These are phyloP conservation scores for Neurospora sp. DNA, from an alignment of 495 filamentous ascomycete species.

Conservation along the genomic window DNA sequence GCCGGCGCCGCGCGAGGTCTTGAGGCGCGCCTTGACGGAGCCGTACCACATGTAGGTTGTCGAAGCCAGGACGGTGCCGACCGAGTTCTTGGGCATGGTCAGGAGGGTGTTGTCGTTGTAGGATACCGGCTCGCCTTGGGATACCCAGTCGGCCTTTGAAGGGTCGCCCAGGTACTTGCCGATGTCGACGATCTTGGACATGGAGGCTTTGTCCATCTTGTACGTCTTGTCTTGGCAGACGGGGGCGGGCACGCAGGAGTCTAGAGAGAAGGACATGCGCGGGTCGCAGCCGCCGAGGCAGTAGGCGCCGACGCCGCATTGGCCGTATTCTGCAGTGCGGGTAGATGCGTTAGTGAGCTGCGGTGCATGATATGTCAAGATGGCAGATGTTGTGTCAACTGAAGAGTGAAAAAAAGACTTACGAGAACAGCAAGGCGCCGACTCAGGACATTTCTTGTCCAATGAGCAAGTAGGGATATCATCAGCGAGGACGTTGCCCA, in stretches of 20 bases:
- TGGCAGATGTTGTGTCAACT: not conserved
- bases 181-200: slow-evolving; percentile 59
- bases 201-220: slow-evolving; percentile 47
- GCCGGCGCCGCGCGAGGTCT: slow-evolving; percentile 73
- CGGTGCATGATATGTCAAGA: not conserved
- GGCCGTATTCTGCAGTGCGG: slow-evolving; percentile 64
- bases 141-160: slow-evolving; percentile 72
- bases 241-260: slow-evolving; percentile 80
- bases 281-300: slow-evolving; percentile 95
- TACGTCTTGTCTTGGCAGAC: slow-evolving; percentile 67
- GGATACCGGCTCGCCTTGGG: slow-evolving; percentile 59
- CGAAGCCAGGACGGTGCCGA: slow-evolving; percentile 79
- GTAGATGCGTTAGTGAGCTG: slow-evolving; percentile 15
- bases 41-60: slow-evolving; percentile 97
- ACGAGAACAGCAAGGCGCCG: slow-evolving; percentile 88
- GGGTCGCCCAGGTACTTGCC: slow-evolving; percentile 79
- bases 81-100: slow-evolving; percentile 74
- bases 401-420: slow-evolving; percentile 31
- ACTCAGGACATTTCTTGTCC: slow-evolving; percentile 61
- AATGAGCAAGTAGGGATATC: slow-evolving; percentile 25
- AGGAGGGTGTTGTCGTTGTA: slow-evolving; percentile 59
- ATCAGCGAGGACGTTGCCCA: slow-evolving; percentile 26
- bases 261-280: slow-evolving; percentile 63
- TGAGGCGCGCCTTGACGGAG: slow-evolving; percentile 75
- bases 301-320: slow-evolving; percentile 89